phyloP scores from a whole-genome alignment of 2,329 filamentous ascomycete species.

The Aspergillus viridinutans region DNA sequence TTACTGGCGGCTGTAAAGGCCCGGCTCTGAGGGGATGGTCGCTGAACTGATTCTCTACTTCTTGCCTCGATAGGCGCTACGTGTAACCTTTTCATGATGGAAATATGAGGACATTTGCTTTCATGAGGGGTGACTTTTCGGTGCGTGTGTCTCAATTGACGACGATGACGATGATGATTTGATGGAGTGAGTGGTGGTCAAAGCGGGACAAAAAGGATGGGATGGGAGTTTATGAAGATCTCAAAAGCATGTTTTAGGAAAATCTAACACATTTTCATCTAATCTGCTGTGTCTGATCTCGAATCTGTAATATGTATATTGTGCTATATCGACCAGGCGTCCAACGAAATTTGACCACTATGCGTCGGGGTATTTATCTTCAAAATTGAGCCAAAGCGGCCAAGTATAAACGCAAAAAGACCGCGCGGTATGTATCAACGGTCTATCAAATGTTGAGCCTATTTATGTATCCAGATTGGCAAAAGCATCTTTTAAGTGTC shows the following conservation, averaged over 20 bases:
- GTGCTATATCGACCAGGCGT: not conserved
- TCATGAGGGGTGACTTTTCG: not conserved
- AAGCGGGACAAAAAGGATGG: not conserved
- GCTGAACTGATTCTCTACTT: not conserved
- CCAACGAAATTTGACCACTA: not conserved
- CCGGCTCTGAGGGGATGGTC: not conserved
- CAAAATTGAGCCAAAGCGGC: not conserved
- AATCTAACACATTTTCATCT: constrained; percentile 1
- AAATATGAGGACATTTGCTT: not conserved
- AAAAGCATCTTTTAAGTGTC: not conserved
- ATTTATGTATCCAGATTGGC: not conserved
- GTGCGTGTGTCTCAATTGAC: not conserved
- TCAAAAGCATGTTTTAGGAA: constrained; percentile 6
- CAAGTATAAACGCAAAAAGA: not conserved
- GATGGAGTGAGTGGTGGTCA: not conserved
- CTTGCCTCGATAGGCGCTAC: not conserved
- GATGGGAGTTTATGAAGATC: not conserved
- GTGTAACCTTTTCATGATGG: not conserved
- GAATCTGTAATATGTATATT: not conserved
- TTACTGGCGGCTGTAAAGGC: not conserved
- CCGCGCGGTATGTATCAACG: not conserved
- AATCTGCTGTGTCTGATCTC: not conserved
- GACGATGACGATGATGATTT: not conserved
- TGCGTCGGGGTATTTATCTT: not conserved
- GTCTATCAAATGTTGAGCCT: not conserved